Percentiles rank a stretch among this genome's conserved stretches.
Conservation (phyloP, 192 early-diverging fungal species). For the Haplosporangium gracile region DNA sequence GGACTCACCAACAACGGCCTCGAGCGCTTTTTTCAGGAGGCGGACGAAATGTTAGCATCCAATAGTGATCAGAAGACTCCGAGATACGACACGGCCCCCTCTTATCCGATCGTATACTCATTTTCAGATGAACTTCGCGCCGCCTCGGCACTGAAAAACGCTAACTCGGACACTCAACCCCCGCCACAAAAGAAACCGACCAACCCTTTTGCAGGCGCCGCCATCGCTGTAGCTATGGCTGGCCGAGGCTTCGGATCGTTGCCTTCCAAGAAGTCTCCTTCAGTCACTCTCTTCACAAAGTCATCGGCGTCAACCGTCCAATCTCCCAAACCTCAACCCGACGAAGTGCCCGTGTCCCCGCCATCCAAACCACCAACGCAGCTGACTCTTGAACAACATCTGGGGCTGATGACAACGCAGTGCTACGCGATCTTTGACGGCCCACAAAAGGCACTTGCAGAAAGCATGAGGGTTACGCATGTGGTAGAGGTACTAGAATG, state of each 20-base stretch:
- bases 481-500: not conserved
- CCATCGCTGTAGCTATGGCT: slow-evolving; percentile 2
- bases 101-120: slow-evolving; percentile 34
- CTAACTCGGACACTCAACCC: not conserved
- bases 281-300: slow-evolving; percentile 8
- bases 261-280: not conserved
- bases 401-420: slow-evolving; percentile 16
- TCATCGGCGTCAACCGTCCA: not conserved
- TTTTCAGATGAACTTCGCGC: slow-evolving; percentile 19
- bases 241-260: slow-evolving; percentile 20
- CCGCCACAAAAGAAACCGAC: not conserved
- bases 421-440: slow-evolving; percentile 32
- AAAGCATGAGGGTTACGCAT: slow-evolving; percentile 25
- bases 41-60: not conserved
- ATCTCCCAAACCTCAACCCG: not conserved
- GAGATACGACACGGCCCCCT: not conserved
- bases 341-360: not conserved
- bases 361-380: not conserved
- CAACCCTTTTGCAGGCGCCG: slow-evolving; percentile 26
- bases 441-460: slow-evolving; percentile 12
- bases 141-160: not conserved
- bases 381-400: slow-evolving; percentile 24
- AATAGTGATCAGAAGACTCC: not conserved
- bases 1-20: slow-evolving; percentile 17
- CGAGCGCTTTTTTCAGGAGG: slow-evolving; percentile 17